Percentiles rank a stretch among this genome's conserved stretches.
Conservation (phyloP, 1,139 yeast species). For the Yamadazyma kanchanaburiensis region DNA sequence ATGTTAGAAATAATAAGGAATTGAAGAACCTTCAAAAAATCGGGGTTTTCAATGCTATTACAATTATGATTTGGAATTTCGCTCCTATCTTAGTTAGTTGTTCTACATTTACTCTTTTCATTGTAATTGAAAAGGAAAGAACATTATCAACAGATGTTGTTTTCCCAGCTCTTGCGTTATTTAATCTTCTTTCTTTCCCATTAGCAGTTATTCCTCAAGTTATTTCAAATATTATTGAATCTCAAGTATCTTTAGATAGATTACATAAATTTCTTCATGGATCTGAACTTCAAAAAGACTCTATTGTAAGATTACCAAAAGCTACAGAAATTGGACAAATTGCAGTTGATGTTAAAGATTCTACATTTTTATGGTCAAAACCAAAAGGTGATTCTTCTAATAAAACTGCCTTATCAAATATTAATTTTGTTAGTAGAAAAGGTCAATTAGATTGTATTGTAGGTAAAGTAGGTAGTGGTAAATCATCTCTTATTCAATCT, state of each 20-base stretch:
- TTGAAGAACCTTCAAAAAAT: constrained; percentile 71
- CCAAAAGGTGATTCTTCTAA: constrained; percentile 52
- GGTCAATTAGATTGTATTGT: constrained; percentile 86
- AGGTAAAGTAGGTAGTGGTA: constrained; percentile 92
- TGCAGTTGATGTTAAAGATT: constrained; percentile 66
- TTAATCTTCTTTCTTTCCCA: constrained; percentile 86
- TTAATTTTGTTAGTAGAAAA: constrained; percentile 67
- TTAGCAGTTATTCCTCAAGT: constrained; percentile 93
- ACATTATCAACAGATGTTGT: constrained; percentile 90
- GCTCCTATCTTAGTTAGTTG: constrained; percentile 93
- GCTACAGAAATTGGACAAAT: constrained; percentile 58
- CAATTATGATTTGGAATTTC: constrained; percentile 76
- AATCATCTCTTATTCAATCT: constrained; percentile 82
- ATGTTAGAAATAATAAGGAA: constrained; percentile 89
- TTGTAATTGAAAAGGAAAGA: constrained; percentile 52
- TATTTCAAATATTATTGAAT: constrained; percentile 80
- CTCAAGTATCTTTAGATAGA: constrained; percentile 83
- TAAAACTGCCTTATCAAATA: constrained; percentile 72
- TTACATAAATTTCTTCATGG: constrained; percentile 68
- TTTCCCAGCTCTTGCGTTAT: constrained; percentile 88
- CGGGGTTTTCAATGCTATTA: constrained; percentile 72
- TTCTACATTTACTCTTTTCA: constrained; percentile 84
- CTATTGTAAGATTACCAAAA: constrained; percentile 59
- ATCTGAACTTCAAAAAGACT: constrained; percentile 79
- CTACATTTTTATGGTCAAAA: constrained; percentile 87